Percentiles rank a stretch among this genome's conserved stretches.
Conservation (phyloP, 1,284 basidiomycete genomes). For the Malassezia psittaci region DNA sequence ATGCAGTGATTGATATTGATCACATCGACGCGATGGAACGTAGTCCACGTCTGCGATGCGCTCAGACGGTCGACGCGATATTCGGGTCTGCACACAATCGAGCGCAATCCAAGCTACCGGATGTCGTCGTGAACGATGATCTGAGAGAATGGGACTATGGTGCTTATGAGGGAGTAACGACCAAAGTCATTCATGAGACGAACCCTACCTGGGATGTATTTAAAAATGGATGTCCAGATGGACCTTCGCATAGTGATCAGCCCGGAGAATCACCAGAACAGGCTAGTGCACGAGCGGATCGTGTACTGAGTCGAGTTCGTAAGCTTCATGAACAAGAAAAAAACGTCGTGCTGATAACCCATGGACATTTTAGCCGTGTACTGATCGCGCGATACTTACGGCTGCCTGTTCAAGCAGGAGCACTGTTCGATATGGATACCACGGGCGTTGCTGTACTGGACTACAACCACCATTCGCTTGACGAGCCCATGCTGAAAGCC, state of each 20-base stretch:
- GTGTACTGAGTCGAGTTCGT: constrained; percentile 34
- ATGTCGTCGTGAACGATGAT: constrained; percentile 26
- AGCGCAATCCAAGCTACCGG: constrained; percentile 17
- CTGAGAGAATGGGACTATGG: constrained; percentile 47
- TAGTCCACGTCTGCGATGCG: constrained; percentile 31
- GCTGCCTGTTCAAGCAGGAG: constrained; percentile 29
- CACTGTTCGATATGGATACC: constrained; percentile 39
- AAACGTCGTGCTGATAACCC: constrained; percentile 40
- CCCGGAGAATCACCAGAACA: constrained; percentile 39
- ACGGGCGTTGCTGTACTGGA: constrained; percentile 41
- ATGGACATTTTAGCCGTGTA: constrained; percentile 43
- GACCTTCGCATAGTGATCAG: constrained; percentile 21
- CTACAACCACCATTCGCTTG: constrained; percentile 39
- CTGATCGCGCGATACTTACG: constrained; percentile 43
- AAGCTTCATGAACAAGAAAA: constrained; percentile 27
- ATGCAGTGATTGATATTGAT: constrained; percentile 33
- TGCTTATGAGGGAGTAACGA: constrained; percentile 37
- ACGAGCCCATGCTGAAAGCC: constrained; percentile 38
- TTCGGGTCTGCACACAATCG: constrained; percentile 25
- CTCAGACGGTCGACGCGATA: constrained; percentile 35
- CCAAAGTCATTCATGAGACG: constrained; percentile 28
- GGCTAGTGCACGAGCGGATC: constrained; percentile 36
- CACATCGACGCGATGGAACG: constrained; percentile 28
- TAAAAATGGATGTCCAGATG: constrained; percentile 37
- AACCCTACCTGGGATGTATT: constrained; percentile 43